Percentiles rank a stretch among this genome's conserved stretches.
These are phyloP conservation scores for Gypsophila paniculata DNA, from an alignment of 179 eudicot genomes.

Conservation along the genomic window DNA sequence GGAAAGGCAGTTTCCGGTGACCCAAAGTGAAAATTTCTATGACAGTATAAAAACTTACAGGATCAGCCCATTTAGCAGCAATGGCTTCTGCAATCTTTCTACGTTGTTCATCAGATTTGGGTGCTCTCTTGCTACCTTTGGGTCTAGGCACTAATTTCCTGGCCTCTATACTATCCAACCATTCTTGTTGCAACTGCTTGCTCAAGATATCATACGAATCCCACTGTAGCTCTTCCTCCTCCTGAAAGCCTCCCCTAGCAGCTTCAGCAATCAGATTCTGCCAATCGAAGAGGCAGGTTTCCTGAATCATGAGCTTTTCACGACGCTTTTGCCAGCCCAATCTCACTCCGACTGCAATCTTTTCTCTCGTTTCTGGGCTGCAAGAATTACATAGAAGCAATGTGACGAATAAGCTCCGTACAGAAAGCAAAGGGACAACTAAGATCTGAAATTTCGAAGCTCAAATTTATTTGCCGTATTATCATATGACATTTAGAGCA, in stretches of 20 bases:
- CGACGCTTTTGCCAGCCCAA: constrained; percentile 77
- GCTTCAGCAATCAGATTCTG: constrained; percentile 73
- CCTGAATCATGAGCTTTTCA: constrained; percentile 53
- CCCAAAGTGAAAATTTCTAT: no score
- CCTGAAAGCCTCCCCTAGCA: constrained; percentile 54
- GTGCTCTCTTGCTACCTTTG: constrained; percentile 64
- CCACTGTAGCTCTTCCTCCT: constrained; percentile 79
- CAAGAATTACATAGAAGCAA: constrained; percentile 20
- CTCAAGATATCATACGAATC: constrained; percentile 61
- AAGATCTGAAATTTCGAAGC: constrained; percentile 4
- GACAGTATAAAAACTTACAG: constrained; percentile 42
- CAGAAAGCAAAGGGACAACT: not conserved
- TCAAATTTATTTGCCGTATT: not conserved
- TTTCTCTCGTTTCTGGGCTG: constrained; percentile 70
- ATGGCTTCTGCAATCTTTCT: constrained; percentile 78
- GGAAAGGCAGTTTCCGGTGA: no score
- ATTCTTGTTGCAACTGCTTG: constrained; percentile 55
- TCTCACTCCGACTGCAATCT: constrained; percentile 69
- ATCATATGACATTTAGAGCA: not conserved
- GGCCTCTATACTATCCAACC: constrained; percentile 59
- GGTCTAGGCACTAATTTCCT: constrained; percentile 43
- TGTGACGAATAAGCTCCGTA: not conserved
- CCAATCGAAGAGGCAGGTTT: constrained; percentile 71
- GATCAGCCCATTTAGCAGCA: constrained; percentile 92
- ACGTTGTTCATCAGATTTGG: constrained; percentile 75